phyloP scores from a whole-genome alignment of 352 stramenopile species.

The Globisporangium cederbergense region DNA sequence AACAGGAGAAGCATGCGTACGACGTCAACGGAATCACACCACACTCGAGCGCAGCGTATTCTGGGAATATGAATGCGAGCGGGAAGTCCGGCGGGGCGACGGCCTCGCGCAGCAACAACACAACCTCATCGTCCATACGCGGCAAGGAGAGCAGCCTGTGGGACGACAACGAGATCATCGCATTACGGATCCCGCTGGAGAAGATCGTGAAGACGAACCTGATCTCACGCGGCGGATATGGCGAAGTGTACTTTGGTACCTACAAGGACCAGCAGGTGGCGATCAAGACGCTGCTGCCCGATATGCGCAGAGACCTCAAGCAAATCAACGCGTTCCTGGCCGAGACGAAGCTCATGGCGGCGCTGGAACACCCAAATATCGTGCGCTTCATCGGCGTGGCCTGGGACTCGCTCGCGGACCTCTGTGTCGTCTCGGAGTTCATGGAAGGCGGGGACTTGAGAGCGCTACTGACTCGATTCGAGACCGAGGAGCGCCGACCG shows the following conservation, averaged over 20 bases:
- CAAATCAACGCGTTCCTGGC: conserved; percentile 2
- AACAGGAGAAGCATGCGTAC: background rate
- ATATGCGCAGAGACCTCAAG: background rate
- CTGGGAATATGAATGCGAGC: background rate
- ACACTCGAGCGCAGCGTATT: background rate
- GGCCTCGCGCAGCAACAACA: background rate
- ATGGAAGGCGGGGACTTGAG: conserved; percentile 26
- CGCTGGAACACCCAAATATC: conserved; percentile 18
- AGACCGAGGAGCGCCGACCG: conserved; percentile 10
- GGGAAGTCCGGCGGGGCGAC: background rate
- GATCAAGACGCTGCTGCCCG: conserved; percentile 1
- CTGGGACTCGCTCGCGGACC: conserved; percentile 20
- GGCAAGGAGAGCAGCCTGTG: background rate
- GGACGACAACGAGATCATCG: background rate
- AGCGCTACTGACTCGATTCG: conserved; percentile 33
- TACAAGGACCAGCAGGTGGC: background rate
- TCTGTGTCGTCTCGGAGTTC: conserved; percentile 27
- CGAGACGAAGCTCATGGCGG: conserved; percentile 9
- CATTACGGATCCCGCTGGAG: background rate
- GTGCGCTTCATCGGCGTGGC: conserved; percentile 19
- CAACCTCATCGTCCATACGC: background rate
- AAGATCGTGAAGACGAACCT: background rate
- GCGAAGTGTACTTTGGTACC: conserved; percentile 1
- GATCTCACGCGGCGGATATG: background rate
- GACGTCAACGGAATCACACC: background rate